Conservation (phyloP, 805 yeast genomes). For the Peterozyma toletana region DNA sequence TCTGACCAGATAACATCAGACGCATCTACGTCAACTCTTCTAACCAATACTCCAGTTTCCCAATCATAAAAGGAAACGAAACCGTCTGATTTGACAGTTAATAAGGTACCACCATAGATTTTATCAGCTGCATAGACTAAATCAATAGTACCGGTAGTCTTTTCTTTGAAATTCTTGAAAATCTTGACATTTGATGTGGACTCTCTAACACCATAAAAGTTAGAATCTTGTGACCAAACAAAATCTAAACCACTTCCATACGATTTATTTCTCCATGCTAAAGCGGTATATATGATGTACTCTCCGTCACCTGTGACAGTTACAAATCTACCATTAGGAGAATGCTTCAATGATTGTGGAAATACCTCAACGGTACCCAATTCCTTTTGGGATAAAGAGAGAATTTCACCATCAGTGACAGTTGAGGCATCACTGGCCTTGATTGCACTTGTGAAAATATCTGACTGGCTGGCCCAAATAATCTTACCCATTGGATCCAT, state of each 20-base stretch:
- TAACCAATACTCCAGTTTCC: constrained; percentile 79
- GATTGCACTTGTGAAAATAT: constrained; percentile 77
- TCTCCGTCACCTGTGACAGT: constrained; percentile 98
- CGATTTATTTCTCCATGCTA: constrained; percentile 96
- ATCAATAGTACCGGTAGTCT: constrained; percentile 54
- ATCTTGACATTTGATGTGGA: constrained; percentile 57
- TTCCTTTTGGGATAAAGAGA: constrained; percentile 78
- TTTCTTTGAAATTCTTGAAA: constrained; percentile 80
- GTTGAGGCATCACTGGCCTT: constrained; percentile 57
- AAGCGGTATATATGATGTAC: constrained; percentile 89
- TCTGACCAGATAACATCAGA: constrained; percentile 87
- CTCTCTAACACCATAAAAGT: constrained; percentile 78
- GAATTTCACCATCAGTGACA: constrained; percentile 71
- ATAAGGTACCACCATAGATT: constrained; percentile 81
- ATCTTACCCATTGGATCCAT: constrained; percentile 92
- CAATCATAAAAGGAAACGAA: constrained; percentile 89
- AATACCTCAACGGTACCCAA: constrained; percentile 90
- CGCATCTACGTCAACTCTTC: constrained; percentile 86
- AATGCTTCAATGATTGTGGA: constrained; percentile 82
- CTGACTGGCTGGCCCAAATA: constrained; percentile 86
- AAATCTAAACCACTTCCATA: constrained; percentile 88
- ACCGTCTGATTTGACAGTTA: constrained; percentile 79
- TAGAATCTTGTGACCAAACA: constrained; percentile 92
- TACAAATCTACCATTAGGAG: constrained; percentile 96
- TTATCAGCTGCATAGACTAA: constrained; percentile 70